Percentiles rank a stretch among this genome's conserved stretches.
These are phyloP conservation scores for Amaranthus hypochondriacus DNA, from an alignment of 148 eudicot species.

Conservation along the genomic window DNA sequence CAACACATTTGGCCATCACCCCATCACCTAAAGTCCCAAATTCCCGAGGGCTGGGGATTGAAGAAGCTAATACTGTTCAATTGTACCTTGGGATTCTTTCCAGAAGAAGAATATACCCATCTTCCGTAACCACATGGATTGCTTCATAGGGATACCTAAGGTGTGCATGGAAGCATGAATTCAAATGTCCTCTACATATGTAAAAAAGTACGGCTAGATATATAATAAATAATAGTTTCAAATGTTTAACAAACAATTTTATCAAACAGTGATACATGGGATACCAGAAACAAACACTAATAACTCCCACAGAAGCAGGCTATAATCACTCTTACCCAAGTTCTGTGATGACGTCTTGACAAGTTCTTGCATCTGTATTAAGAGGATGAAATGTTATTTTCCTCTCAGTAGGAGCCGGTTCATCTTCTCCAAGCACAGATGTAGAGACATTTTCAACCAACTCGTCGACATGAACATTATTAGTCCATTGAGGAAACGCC, in stretches of 20 bases:
- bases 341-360: constrained; percentile 95
- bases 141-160: constrained; percentile 97
- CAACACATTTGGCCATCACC: neutral
- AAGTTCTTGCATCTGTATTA: constrained; percentile 93
- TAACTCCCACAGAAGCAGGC: neutral
- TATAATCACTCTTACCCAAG: constrained; percentile 59
- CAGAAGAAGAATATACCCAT: constrained; percentile 86
- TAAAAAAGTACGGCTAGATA: neutral
- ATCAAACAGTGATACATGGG: too few relatives aligned
- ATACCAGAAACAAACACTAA: neutral
- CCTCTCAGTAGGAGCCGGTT: constrained; percentile 61
- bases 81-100: constrained; percentile 94
- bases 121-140: constrained; percentile 79
- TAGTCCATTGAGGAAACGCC: constrained; percentile 36
- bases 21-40: neutral
- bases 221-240: neutral
- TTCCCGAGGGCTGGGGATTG: neutral
- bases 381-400: constrained; percentile 50
- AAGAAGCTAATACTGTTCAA: neutral
- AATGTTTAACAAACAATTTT: too few relatives aligned
- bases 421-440: constrained; percentile 59
- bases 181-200: neutral
- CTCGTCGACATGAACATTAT: constrained; percentile 22
- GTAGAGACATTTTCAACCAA: constrained; percentile 43
- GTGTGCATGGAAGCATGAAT: constrained; percentile 4